Base-by-base conservation (phyloP, 108 stramenopile species). In the Aurantiochytrium sp. region DNA sequence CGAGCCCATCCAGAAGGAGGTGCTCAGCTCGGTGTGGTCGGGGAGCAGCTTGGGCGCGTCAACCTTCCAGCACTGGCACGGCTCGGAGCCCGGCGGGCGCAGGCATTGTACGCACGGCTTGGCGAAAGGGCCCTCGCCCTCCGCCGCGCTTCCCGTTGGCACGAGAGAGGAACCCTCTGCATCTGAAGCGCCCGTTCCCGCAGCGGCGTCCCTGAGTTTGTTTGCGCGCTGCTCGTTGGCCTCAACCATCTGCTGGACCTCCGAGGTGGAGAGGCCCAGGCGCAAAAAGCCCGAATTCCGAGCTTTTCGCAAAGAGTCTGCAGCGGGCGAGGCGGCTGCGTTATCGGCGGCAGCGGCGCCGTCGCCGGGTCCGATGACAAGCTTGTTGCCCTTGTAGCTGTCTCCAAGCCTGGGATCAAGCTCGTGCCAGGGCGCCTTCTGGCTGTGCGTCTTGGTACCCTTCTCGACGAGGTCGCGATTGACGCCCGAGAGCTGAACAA, bases 1-100 rank as follows among this genome's bases (percentile, higher is more conserved):
- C 1, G 73, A 81, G 12, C 73, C 73, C 1, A 5, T 41, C 39
- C 39, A 81, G 39, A 48, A 48, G 6, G 39, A 41, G 36, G 36
- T 81, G 73, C 73, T 81, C 27, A 81, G 45, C 24, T 48, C 39
- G 6, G 12, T 81, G 73, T 81, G 73, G 24, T 81, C 73, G 6
- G 73, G 12, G 39, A 24, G 39, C 3, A 48, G 45, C 19, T 65
- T 65, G 10, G 59, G 59, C 17, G 45, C 73, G 39, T 81, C 73
- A 12, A 48, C 73, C 24, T 81, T 81, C 73, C 73, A 81, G 45
- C 73, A 81, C 32, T 12, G 39, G 39, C 73, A 81, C n/a, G 73
- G 73, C 4, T 81, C 45, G 6, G 73, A 48, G 1, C 73, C 45
- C 19, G 73, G 73, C 1, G 39, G 39, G 2, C 73, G 21, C 39